Percentiles rank a stretch among this genome's conserved stretches.
Conservation (phyloP, 2,329 filamentous ascomycete species). For the Colletotrichum chlorophyti region DNA sequence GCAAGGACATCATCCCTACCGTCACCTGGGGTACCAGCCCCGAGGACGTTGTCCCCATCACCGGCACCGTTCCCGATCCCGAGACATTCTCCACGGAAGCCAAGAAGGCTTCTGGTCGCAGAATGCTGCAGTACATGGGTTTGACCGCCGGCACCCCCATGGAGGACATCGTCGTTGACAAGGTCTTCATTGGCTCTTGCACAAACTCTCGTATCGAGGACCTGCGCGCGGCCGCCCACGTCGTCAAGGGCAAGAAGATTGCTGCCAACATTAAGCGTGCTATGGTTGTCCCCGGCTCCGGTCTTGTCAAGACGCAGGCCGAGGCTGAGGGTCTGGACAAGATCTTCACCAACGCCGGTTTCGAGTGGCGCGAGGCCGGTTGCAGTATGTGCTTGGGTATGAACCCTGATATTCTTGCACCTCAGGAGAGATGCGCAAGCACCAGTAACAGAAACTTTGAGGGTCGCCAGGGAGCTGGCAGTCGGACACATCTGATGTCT, state of each 20-base stretch:
- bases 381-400: conserved; percentile 99
- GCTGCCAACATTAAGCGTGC: conserved; percentile 90
- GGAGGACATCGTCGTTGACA: conserved; percentile 91
- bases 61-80: conserved; percentile 86
- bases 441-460: conserved; percentile 99
- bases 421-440: conserved; percentile 90
- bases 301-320: conserved; percentile 89
- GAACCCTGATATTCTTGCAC: conserved; percentile 96
- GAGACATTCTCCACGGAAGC: conserved; percentile 81
- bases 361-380: conserved; percentile 97
- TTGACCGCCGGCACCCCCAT: conserved; percentile 84
- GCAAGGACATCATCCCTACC: conserved; percentile 91
- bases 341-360: conserved; percentile 90
- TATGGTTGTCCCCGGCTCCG: conserved; percentile 96
- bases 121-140: conserved; percentile 96
- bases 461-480: conserved; percentile 89
- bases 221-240: conserved; percentile 82
- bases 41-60: conserved; percentile 95
- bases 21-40: conserved; percentile 97
- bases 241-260: conserved; percentile 87
- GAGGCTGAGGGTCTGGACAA: conserved; percentile 92
- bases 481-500: conserved; percentile 94
- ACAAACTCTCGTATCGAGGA: conserved; percentile 98
- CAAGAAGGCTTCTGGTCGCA: conserved; percentile 80
- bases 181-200: conserved; percentile 97